Evolutionary conservation across 2,329 filamentous ascomycete species (phyloP), one percentile per base, ranked within the genome.

Genomic region (Aspergillus felis): DNA sequence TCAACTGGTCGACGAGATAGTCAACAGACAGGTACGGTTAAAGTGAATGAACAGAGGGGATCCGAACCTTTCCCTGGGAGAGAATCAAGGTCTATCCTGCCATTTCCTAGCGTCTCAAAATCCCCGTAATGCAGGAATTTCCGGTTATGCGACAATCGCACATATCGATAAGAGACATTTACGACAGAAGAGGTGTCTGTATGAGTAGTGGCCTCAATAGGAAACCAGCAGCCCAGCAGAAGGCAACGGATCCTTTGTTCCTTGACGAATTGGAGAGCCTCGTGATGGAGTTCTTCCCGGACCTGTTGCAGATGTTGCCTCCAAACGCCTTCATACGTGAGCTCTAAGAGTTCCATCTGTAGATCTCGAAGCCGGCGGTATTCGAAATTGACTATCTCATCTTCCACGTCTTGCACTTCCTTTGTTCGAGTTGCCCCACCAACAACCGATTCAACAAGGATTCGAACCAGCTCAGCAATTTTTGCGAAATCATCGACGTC

Each of bases 281-380:
- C 94, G 67, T 93, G 87, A 65, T 91, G 89, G 48, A 97, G 82
- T 72, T 96, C 91, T 55, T 97, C 91, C 35, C 92, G 88, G n/a
- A 96, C 90, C 75, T 94, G 91, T 62, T 85, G 85, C 28, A 99
- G 81, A 74, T 97, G 92, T 61, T 90, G 85, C 12, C 92, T 92
- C 94, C 94, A 99, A 51, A 90, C 90, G 71, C 95, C 91, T 72
- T 97, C 93, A 69, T 97, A 97, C 0, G 91, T 90, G 62, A 94
- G 80, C 71, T 96, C 91, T 4, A 97, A 80, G 10, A 97, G 81
- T 65, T 95, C 90, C 92, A 97, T 97, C 74, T 99, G 94, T 55
- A 96, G 79, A 68, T 92, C 87, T 53, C 94, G 85, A 55, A 97
- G 80, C 42, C 87, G 84, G 48, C 82, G 79, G 65, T 92, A 89